Evolutionary conservation across 495 filamentous ascomycete genomes (phyloP), one percentile per base, ranked within the genome.

Genomic region (Thozetella sp.): DNA sequence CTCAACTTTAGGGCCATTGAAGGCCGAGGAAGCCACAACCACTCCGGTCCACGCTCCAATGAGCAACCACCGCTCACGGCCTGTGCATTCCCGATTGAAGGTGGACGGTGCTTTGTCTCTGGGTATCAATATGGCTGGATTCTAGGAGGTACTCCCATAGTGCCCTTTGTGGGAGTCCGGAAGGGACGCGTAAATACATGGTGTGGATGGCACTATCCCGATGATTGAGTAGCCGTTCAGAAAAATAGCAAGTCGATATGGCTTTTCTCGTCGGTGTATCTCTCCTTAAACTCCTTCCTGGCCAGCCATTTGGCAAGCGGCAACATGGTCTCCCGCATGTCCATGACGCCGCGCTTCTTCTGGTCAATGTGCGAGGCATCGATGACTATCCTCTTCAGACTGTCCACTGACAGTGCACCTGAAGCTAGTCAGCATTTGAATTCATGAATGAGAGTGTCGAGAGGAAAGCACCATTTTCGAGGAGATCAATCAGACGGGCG

Each of bases 361-460:
- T 90, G 85, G 69, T 98, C 93, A 61, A 97, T 87, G 65, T 94
- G 86, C 1, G 93, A 97, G 34, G 88, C 89, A 70, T 98, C 96
- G 56, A 98, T 81, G 12, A 97, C 84, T 43, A 99, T 86, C 57
- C 90, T 83, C 71, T 93, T 80, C 30, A 98, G 75, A 27, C 87
- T 81, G 24, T 83, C 80, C 40, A 89, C 57, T 25, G 85, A 88
- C 51, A 98, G 72, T 15, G 86, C 84, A 30, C 87, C 93, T 94
- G 34, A 17, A 27, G 24, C 25, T 25, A 4, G 12, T 52, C 6
- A 1, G 46, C 24, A 30, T 22, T 25, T 50, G 22, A 9, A 15
- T 22, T 2, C 9, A 25, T 25, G 15, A 25, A 22, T 10, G 24
- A 24, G 15, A 17, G 10, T 15, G 10, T 15, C 40, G 30, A 13